phyloP scores from a whole-genome alignment of 306 rosid genomes.

The Urtica urens region DNA sequence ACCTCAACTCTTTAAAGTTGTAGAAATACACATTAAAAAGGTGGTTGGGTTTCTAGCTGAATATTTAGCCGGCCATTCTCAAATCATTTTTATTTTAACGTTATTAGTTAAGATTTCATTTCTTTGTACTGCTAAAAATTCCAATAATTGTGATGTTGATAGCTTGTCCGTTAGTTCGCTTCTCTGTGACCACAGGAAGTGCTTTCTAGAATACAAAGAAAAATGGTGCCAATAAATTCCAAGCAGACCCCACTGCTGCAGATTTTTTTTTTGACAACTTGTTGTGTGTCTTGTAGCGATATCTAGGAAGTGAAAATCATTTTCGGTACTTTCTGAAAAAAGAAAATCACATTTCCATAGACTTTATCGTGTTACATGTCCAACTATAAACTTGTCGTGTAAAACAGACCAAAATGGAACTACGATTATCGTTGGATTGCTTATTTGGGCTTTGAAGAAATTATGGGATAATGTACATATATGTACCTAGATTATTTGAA shows the following conservation, averaged over 20 bases:
- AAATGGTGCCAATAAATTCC: conserved; percentile 7
- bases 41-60: not conserved
- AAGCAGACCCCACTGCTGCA: not conserved
- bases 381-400: too few relatives aligned
- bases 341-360: too few relatives aligned
- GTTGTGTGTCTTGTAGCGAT: not conserved
- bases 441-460: too few relatives aligned
- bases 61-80: not conserved
- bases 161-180: not conserved
- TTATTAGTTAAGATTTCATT: not conserved
- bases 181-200: not conserved
- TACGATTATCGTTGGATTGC: too few relatives aligned
- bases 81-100: not conserved
- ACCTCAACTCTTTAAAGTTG: conserved; percentile 9
- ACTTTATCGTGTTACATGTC: too few relatives aligned
- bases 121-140: too few relatives aligned
- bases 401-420: too few relatives aligned
- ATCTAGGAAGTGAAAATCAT: too few relatives aligned
- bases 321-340: too few relatives aligned
- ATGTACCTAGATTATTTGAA: too few relatives aligned
- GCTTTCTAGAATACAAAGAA: not conserved
- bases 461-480: too few relatives aligned
- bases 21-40: not conserved
- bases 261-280: not conserved
- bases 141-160: conserved; percentile 3